Percentiles rank a stretch among this genome's conserved stretches.
phyloP scores from a whole-genome alignment of 805 yeast species.

The Nakazawaea populi region DNA sequence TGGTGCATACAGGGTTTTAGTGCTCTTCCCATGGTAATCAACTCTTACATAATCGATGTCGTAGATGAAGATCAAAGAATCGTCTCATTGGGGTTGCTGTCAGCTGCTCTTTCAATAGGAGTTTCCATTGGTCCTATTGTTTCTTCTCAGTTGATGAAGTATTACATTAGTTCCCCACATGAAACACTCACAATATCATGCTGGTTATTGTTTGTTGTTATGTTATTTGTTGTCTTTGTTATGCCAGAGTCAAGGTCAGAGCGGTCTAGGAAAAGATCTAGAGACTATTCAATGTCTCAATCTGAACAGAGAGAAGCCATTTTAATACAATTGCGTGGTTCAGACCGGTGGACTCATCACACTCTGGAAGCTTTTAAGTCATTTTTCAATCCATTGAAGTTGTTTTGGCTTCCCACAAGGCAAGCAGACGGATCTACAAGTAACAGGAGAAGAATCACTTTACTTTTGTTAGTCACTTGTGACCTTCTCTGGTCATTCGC shows the following conservation, averaged over 20 bases:
- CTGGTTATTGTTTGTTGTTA: slow-evolving; percentile 21
- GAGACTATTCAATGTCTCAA: slow-evolving; percentile 20
- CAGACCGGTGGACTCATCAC: background rate
- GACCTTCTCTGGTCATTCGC: slow-evolving; percentile 33
- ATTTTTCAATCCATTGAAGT: slow-evolving; percentile 35
- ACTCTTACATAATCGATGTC: slow-evolving; percentile 4
- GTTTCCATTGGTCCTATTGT: slow-evolving; percentile 2
- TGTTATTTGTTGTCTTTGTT: slow-evolving; percentile 26
- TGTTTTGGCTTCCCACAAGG: slow-evolving; percentile 38
- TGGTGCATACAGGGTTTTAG: slow-evolving; percentile 16
- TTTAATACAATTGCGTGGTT: background rate
- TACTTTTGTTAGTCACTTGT: slow-evolving; percentile 32
- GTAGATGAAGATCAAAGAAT: slow-evolving; percentile 8
- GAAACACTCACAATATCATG: background rate
- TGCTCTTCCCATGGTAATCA: slow-evolving; percentile 5
- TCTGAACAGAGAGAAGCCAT: background rate
- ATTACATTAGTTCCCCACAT: background rate
- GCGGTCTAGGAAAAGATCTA: slow-evolving; percentile 39
- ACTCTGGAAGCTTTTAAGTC: background rate
- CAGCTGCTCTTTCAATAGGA: background rate
- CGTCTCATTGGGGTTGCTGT: background rate
- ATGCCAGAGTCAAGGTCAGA: slow-evolving; percentile 52
- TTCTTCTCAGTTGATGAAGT: background rate
- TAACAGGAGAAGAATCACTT: slow-evolving; percentile 28
- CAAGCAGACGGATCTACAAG: background rate